Percentiles rank a stretch among this genome's conserved stretches.
Evolutionary conservation across 768 basidiomycete species (phyloP).

Genomic region (Rubroboletus pulcherrimus): DNA sequence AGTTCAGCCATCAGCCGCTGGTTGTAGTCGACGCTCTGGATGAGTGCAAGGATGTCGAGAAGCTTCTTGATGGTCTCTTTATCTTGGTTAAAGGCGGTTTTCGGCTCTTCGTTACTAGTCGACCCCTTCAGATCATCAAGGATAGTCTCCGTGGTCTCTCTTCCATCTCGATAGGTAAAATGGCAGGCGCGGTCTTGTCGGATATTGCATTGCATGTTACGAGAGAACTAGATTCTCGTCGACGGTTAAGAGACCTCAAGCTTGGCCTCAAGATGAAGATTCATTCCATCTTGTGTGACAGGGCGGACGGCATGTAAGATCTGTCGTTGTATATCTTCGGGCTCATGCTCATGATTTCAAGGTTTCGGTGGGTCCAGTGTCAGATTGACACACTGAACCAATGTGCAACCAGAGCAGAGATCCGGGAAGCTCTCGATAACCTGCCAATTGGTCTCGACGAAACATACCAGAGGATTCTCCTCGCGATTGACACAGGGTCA

Average conservation of each 20-base stretch:
- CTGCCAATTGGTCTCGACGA: conserved; percentile 18
- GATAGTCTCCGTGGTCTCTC: neutral
- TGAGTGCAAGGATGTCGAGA: conserved; percentile 12
- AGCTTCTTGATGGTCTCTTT: conserved; percentile 10
- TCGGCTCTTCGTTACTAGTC: conserved; percentile 17
- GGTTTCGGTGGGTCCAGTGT: conserved; percentile 25
- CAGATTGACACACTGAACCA: conserved; percentile 14
- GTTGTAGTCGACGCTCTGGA: conserved; percentile 19
- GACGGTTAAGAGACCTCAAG: conserved; percentile 5
- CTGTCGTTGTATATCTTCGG: neutral
- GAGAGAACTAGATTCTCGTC: conserved; percentile 10
- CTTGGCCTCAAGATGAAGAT: conserved; percentile 9
- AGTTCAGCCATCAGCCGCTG: conserved; percentile 1
- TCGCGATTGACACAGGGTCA: conserved; percentile 2
- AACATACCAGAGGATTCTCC: conserved; percentile 21
- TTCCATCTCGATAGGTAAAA: conserved; percentile 12
- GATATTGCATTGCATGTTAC: conserved; percentile 17
- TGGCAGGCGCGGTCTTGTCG: neutral
- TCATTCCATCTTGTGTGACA: neutral
- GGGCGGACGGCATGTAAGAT: conserved; percentile 20
- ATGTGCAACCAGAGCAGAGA: conserved; percentile 7
- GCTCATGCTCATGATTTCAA: neutral
- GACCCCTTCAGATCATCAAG: conserved; percentile 11
- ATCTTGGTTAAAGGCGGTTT: neutral
- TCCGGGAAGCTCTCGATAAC: conserved; percentile 13